phyloP scores from a whole-genome alignment of 371 early-diverging fungal species.

The Thermomucor indicae-seudaticae region DNA sequence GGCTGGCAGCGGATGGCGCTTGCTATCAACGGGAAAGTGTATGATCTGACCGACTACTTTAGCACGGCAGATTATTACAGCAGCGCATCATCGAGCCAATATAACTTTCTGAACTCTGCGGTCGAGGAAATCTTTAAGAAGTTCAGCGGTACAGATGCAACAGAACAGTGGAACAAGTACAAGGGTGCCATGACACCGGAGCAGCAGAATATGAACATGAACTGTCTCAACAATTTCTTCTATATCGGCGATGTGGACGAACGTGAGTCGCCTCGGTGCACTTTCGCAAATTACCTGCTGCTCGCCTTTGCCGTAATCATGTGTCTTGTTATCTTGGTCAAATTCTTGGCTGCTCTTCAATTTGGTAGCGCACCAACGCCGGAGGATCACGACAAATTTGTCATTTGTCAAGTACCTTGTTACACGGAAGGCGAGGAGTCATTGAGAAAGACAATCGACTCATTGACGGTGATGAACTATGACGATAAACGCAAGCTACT shows the following conservation, averaged over 20 bases:
- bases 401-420: constrained; percentile 84
- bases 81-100: constrained; percentile 35
- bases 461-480: constrained; percentile 88
- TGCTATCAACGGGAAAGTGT: constrained; percentile 69
- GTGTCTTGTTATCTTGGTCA: constrained; percentile 83
- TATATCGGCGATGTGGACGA: constrained; percentile 88
- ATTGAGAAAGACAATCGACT: constrained; percentile 87
- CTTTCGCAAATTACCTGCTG: constrained; percentile 86
- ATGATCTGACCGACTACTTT: constrained; percentile 76
- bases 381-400: constrained; percentile 86
- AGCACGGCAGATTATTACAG: constrained; percentile 37
- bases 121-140: constrained; percentile 66
- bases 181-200: constrained; percentile 25
- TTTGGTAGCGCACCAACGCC: constrained; percentile 63
- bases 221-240: constrained; percentile 83
- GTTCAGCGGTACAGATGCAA: constrained; percentile 65
- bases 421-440: constrained; percentile 84
- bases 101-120: constrained; percentile 46
- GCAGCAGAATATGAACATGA: constrained; percentile 35
- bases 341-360: constrained; percentile 92
- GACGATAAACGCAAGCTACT: constrained; percentile 96
- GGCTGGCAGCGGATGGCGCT: constrained; percentile 54
- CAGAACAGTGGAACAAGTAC: constrained; percentile 55
- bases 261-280: constrained; percentile 77
- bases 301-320: constrained; percentile 76